Base-by-base conservation (phyloP, 345 rosid species). In the Hevea brasiliensis region DNA sequence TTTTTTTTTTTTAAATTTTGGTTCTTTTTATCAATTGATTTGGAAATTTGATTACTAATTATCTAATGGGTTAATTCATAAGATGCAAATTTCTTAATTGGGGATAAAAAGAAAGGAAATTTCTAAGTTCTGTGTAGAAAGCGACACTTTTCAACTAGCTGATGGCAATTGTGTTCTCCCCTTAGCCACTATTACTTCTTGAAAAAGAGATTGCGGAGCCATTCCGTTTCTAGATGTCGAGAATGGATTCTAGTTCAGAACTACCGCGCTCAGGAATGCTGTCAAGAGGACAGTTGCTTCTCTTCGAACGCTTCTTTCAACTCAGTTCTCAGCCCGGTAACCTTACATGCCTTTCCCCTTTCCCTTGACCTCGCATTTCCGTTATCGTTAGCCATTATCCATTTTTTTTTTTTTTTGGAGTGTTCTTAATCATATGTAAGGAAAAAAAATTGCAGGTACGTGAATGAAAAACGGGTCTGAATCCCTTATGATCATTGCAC, bases 381-480 rank as follows among this genome's bases (percentile, higher is more conserved):
- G 4, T 72, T 67, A n/a, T 10, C 24, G 40, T 44, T 65, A 32
- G 4, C 54, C 8, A 57, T 8, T 23, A 40, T 48, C 65, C 29
- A 11, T 12, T 20, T 11, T 14, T n/a, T 6, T 42, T 67, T 47
- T 15, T n/a, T n/a, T 18, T 10, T 72, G 5, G 20, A 65, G 0
- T 17, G 7, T 1, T 58, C 50, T 1, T n/a, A 17, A 32, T 70
- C 72, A 92, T 97, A 89, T 82, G 90, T 92, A 65, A 94, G 92
- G 91, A 77, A 82, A 85, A 84, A n/a, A 92, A 81, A 82, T 92
- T 67, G 84, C 85, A 4, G 97, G 90, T 20, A 95, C 27, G 94
- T 89, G 68, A 83, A 84, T 17, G 97, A 90, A 58, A 84, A 89
- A 72, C 94, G 89, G 89, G 98, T 83, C 60, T 76, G 18, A 26